Evolutionary conservation across 2,329 filamentous ascomycete species (phyloP).

Genomic region (Cryphonectria naterciae): DNA sequence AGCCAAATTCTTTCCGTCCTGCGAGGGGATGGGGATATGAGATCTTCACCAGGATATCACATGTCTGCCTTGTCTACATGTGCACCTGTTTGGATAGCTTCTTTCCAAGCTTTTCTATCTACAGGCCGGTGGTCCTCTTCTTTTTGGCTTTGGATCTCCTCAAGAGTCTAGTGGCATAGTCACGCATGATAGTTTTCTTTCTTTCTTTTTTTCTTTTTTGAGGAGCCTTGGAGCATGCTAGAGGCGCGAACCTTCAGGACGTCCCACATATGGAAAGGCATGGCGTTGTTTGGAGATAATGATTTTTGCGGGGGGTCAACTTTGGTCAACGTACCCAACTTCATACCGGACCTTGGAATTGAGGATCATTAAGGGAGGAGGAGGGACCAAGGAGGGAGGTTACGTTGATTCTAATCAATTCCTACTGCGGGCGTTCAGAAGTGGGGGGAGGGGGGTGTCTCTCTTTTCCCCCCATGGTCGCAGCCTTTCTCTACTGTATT

Average conservation of each 20-base stretch:
- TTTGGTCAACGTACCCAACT: background rate
- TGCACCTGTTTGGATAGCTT: background rate
- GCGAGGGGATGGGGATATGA: background rate
- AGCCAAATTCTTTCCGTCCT: background rate
- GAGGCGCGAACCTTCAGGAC: background rate
- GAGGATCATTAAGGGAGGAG: background rate
- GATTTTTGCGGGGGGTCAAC: background rate
- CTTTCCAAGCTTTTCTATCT: background rate
- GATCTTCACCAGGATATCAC: background rate
- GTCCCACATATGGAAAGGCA: background rate
- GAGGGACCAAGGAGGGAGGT: no score
- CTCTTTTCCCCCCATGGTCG: no score
- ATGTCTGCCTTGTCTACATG: background rate
- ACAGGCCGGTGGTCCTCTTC: background rate
- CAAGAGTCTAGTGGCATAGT: background rate
- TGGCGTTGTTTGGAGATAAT: background rate
- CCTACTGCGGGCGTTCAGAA: no score
- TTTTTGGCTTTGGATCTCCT: background rate
- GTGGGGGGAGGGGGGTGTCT: no score
- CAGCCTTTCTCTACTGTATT: background rate
- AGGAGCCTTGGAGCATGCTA: background rate
- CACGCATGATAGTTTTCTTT: background rate
- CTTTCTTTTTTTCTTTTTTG: background rate
- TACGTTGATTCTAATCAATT: no score
- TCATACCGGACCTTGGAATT: background rate